phyloP scores from a whole-genome alignment of 2,329 filamentous ascomycete genomes.

The Tolypocladium album region DNA sequence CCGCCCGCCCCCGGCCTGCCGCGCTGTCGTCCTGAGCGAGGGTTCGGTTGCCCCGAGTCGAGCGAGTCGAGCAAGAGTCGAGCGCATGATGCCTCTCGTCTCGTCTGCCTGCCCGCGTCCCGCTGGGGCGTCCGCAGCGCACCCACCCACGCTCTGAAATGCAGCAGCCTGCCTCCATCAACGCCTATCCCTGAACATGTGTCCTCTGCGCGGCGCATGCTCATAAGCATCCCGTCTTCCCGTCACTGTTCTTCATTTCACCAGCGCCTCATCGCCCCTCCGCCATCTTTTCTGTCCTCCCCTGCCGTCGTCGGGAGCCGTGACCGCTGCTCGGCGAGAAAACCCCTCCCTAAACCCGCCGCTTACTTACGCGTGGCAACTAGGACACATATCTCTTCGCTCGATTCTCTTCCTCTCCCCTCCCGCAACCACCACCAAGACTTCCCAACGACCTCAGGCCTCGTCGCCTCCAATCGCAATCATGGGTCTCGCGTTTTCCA shows the following conservation, averaged over 20 bases:
- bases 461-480: conserved; percentile 42
- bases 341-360: conserved; percentile 8
- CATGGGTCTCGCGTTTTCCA: conserved; percentile 98
- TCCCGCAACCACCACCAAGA: conserved; percentile 4
- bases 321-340: conserved; percentile 7
- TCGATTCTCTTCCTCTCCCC: conserved; percentile 5
- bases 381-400: conserved; percentile 14
- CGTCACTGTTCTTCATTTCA: not conserved
- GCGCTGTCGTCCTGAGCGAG: not conserved
- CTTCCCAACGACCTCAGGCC: conserved; percentile 11
- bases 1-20: not conserved
- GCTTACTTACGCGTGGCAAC: conserved; percentile 18
- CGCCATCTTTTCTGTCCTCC: not conserved
- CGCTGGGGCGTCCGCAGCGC: not conserved
- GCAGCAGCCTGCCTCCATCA: conserved; percentile 3
- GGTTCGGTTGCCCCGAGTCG: not conserved
- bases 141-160: conserved; percentile 8
- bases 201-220: conserved; percentile 11
- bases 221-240: not conserved
- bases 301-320: conserved; percentile 1
- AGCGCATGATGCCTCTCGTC: not conserved
- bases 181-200: conserved; percentile 10
- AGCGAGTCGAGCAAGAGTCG: not conserved
- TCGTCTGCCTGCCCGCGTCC: not conserved
- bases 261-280: not conserved